These are phyloP conservation scores for Tarenaya hassleriana DNA, from an alignment of 345 rosid species.

Conservation along the genomic window DNA sequence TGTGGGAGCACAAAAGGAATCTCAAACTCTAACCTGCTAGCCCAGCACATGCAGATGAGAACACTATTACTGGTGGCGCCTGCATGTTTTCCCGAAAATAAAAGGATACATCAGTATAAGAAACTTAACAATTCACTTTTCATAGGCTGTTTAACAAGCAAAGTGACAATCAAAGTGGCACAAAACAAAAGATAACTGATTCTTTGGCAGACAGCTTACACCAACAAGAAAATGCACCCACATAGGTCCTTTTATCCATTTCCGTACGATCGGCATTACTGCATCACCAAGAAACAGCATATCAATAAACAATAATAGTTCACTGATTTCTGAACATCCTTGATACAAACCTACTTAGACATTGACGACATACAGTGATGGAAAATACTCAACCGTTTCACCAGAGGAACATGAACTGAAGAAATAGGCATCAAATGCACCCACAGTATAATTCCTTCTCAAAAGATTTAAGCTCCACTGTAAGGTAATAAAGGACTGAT, in stretches of 20 bases:
- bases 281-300: conserved; percentile 20
- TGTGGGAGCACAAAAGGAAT: conserved; percentile 3
- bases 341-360: too few species aligned
- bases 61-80: conserved; percentile 92
- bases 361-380: too few species aligned
- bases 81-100: conserved; percentile 27
- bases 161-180: background rate
- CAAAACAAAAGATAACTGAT: conserved; percentile 6
- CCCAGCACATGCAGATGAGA: conserved; percentile 91
- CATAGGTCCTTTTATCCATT: conserved; percentile 79
- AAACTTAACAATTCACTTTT: background rate
- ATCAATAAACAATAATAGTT: background rate
- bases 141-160: background rate
- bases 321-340: conserved; percentile 5
- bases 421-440: conserved; percentile 1
- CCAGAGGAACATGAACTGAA: background rate
- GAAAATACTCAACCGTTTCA: too few species aligned
- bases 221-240: conserved; percentile 94
- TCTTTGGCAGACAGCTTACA: conserved; percentile 41
- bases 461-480: too few species aligned
- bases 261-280: conserved; percentile 81
- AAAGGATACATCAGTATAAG: background rate
- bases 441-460: too few species aligned
- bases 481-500: too few species aligned
- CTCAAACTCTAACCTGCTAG: conserved; percentile 50